Conservation (phyloP, 2,329 filamentous ascomycete species). For the Drechslerella coelobrocha region DNA sequence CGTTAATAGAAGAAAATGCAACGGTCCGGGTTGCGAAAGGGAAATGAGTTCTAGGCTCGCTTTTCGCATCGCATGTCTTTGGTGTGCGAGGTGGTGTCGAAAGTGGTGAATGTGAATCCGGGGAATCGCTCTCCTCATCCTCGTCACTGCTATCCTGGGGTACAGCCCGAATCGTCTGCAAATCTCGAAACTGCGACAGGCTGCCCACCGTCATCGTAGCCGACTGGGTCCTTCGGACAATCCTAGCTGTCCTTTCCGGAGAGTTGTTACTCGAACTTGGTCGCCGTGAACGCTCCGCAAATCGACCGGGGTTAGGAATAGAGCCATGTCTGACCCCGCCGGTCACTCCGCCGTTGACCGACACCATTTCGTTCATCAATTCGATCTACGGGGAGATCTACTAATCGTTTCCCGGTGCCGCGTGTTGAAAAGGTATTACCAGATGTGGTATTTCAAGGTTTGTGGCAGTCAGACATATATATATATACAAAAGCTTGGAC, state of each 20-base stretch:
- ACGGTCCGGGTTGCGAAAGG: constrained; percentile 21
- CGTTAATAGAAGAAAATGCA: constrained; percentile 15
- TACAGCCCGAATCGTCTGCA: constrained; percentile 41
- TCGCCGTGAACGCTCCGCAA: constrained; percentile 16
- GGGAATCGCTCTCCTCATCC: constrained; percentile 18
- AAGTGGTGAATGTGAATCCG: constrained; percentile 20
- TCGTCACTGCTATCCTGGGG: constrained; percentile 22
- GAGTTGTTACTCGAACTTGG: constrained; percentile 35
- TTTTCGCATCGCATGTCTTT: constrained; percentile 21
- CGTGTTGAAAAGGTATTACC: constrained; percentile 4
- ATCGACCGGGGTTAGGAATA: constrained; percentile 9
- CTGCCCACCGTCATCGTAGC: constrained; percentile 34
- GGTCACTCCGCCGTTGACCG: constrained; percentile 21
- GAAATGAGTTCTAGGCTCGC: constrained; percentile 19
- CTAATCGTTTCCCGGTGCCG: constrained; percentile 2
- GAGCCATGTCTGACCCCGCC: constrained; percentile 21
- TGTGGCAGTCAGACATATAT: constrained; percentile 23
- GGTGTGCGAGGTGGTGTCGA: constrained; percentile 46
- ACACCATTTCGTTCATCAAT: constrained; percentile 35
- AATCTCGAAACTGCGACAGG: constrained; percentile 40
- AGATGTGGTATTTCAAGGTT: constrained; percentile 12
- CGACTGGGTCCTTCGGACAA: constrained; percentile 38
- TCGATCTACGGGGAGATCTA: constrained; percentile 6
- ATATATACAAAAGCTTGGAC: constrained; percentile 7
- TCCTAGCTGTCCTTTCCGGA: constrained; percentile 31